These are phyloP conservation scores for Solanum clarkiae DNA, from an alignment of 257 asterid genomes.

Conservation along the genomic window DNA sequence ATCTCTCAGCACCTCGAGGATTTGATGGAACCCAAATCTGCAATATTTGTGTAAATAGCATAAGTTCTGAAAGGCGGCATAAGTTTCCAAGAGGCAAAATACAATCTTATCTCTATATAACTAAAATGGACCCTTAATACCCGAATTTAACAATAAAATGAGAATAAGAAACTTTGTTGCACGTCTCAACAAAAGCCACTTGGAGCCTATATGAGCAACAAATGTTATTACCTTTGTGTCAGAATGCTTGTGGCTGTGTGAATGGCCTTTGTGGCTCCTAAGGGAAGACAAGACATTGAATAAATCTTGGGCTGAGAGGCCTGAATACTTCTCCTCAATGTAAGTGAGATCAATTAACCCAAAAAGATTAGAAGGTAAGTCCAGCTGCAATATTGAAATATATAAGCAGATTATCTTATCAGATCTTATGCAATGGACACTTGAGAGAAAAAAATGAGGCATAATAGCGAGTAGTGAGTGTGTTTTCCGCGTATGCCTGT, in stretches of 20 bases:
- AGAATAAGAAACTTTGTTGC: background rate
- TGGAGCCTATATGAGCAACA: background rate
- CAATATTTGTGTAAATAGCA: background rate
- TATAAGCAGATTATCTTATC: background rate
- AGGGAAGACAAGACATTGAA: slow-evolving; percentile 67
- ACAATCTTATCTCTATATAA: background rate
- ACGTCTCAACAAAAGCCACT: background rate
- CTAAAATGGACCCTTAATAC: background rate
- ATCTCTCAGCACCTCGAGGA: slow-evolving; percentile 82
- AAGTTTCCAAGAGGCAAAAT: background rate
- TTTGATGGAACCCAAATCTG: slow-evolving; percentile 84
- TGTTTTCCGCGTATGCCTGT: background rate
- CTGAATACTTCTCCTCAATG: slow-evolving; percentile 71
- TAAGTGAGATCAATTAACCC: slow-evolving; percentile 50
- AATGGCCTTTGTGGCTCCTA: slow-evolving; percentile 30
- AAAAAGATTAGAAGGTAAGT: slow-evolving; percentile 38
- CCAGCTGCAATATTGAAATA: slow-evolving; percentile 28
- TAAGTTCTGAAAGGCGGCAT: background rate
- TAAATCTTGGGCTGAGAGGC: slow-evolving; percentile 69
- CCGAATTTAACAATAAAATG: background rate
- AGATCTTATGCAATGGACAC: background rate
- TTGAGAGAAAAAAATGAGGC: background rate
- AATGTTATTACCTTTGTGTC: slow-evolving; percentile 32
- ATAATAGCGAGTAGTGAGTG: background rate
- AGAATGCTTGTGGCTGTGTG: slow-evolving; percentile 21